These are phyloP conservation scores for Penicillium paneum DNA, from an alignment of 2,329 filamentous ascomycete genomes.

Conservation along the genomic window DNA sequence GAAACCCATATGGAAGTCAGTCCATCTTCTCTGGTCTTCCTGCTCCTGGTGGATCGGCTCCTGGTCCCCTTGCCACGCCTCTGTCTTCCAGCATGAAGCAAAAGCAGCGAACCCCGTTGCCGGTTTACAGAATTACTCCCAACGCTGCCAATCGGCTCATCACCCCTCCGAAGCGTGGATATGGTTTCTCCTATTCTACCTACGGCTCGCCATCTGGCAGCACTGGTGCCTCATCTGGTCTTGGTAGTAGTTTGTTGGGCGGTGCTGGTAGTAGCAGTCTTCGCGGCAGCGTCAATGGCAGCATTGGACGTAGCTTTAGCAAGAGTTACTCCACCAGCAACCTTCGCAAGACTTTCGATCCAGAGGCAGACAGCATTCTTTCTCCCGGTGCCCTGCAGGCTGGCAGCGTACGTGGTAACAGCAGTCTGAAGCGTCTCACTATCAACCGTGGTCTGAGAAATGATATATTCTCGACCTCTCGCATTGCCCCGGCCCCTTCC, in stretches of 20 bases:
- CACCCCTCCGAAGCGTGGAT: slow-evolving; percentile 82
- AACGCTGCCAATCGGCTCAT: slow-evolving; percentile 73
- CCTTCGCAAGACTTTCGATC: slow-evolving; percentile 74
- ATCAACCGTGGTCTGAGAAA: slow-evolving; percentile 84
- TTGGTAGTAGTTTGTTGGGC: slow-evolving; percentile 60
- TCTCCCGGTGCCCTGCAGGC: slow-evolving; percentile 80
- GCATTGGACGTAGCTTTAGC: slow-evolving; percentile 67
- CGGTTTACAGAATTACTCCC: slow-evolving; percentile 83
- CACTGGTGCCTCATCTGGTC: slow-evolving; percentile 65
- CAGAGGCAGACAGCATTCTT: slow-evolving; percentile 75
- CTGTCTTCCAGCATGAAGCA: slow-evolving; percentile 72
- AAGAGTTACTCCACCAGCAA: slow-evolving; percentile 90
- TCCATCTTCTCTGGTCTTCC: slow-evolving; percentile 76
- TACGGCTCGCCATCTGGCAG: slow-evolving; percentile 77
- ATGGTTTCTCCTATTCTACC: slow-evolving; percentile 88
- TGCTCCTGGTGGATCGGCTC: slow-evolving; percentile 62
- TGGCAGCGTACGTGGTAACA: slow-evolving; percentile 62
- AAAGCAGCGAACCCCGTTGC: slow-evolving; percentile 74
- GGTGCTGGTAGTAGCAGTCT: slow-evolving; percentile 34
- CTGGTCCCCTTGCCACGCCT: slow-evolving; percentile 88
- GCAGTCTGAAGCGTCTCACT: slow-evolving; percentile 79
- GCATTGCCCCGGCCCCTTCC: slow-evolving; percentile 21
- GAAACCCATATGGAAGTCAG: slow-evolving; percentile 85
- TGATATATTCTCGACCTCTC: slow-evolving; percentile 52
- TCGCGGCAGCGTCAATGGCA: slow-evolving; percentile 46